Conservation (phyloP, 305 asterid genomes). For the Plantago lanceolata region DNA sequence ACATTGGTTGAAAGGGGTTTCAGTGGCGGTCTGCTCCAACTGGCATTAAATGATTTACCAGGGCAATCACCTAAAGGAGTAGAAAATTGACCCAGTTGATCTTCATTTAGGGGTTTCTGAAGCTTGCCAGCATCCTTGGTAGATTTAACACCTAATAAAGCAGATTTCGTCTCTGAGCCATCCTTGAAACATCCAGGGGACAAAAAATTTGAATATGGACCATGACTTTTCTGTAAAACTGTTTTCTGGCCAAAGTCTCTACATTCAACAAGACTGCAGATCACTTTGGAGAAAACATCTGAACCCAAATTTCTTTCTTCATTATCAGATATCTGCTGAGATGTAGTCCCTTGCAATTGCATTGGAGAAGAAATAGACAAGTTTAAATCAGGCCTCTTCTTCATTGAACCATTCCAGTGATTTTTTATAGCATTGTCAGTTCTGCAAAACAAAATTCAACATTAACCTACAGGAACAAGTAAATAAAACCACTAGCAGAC, state of each 20-base stretch:
- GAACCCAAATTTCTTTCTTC: slow-evolving; percentile 29
- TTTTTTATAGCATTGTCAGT: slow-evolving; percentile 78
- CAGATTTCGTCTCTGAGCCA: slow-evolving; percentile 27
- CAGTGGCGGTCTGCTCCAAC: slow-evolving; percentile 21
- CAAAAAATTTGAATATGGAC: slow-evolving; percentile 39
- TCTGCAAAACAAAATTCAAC: slow-evolving; percentile 37
- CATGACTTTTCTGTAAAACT: slow-evolving; percentile 23
- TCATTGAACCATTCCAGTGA: slow-evolving; percentile 69
- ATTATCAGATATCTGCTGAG: slow-evolving; percentile 23
- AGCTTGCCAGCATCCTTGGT: slow-evolving; percentile 26
- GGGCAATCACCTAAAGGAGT: slow-evolving; percentile 21
- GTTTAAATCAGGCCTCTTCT: slow-evolving; percentile 52
- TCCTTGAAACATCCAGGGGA: slow-evolving; percentile 33
- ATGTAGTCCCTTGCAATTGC: slow-evolving; percentile 25
- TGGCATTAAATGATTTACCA: slow-evolving; percentile 23
- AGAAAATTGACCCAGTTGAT: slow-evolving; percentile 25
- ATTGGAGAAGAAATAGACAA: slow-evolving; percentile 29
- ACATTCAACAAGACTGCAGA: slow-evolving; percentile 22
- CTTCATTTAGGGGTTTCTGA: slow-evolving; percentile 24
- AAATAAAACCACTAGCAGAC: slow-evolving; percentile 3
- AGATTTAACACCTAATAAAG: slow-evolving; percentile 24
- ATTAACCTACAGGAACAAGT: slow-evolving; percentile 8
- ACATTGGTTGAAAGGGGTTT: slow-evolving; percentile 24
- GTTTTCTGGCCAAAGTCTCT: slow-evolving; percentile 23
- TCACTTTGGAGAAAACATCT: slow-evolving; percentile 18